phyloP scores from a whole-genome alignment of 495 filamentous ascomycete genomes.

The Rostrohypoxylon terebratum region DNA sequence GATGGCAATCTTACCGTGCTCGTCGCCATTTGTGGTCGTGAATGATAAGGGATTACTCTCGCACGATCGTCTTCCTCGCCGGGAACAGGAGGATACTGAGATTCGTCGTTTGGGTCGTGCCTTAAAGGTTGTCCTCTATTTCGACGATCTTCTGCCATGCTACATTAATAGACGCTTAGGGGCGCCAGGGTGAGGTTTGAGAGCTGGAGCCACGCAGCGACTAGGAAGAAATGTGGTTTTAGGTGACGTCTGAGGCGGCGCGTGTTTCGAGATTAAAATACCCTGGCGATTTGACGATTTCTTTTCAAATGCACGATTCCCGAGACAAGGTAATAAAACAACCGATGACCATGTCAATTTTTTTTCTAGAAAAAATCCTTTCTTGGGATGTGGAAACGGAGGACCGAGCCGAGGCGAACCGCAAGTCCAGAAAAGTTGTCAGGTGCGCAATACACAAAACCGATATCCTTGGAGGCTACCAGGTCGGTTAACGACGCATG shows the following conservation, averaged over 20 bases:
- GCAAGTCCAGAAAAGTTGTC: conserved; percentile 14
- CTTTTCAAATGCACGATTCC: conserved; percentile 24
- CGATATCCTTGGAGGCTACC: conserved; percentile 16
- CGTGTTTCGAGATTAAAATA: conserved; percentile 27
- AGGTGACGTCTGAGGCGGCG: conserved; percentile 26
- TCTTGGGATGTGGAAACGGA: not conserved
- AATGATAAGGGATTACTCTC: conserved; percentile 51
- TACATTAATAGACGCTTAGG: conserved; percentile 45
- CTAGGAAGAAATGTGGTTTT: conserved; percentile 23
- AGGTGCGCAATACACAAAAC: conserved; percentile 22
- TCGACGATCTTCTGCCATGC: conserved; percentile 59
- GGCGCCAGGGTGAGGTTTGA: conserved; percentile 45
- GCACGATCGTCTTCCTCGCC: conserved; percentile 59
- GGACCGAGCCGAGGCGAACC: conserved; percentile 14
- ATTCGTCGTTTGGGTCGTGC: conserved; percentile 52
- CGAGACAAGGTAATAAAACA: conserved; percentile 10
- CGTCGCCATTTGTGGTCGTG: conserved; percentile 48
- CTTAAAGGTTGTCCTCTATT: conserved; percentile 55
- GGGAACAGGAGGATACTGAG: conserved; percentile 62
- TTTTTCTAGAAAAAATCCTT: not conserved
- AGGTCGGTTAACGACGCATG: conserved; percentile 10
- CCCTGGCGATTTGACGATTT: conserved; percentile 19
- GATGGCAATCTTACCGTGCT: conserved; percentile 53
- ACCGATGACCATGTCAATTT: conserved; percentile 32
- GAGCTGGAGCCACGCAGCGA: conserved; percentile 29